Base-by-base conservation (phyloP, 495 filamentous ascomycete genomes). In the Xylona heveae region DNA sequence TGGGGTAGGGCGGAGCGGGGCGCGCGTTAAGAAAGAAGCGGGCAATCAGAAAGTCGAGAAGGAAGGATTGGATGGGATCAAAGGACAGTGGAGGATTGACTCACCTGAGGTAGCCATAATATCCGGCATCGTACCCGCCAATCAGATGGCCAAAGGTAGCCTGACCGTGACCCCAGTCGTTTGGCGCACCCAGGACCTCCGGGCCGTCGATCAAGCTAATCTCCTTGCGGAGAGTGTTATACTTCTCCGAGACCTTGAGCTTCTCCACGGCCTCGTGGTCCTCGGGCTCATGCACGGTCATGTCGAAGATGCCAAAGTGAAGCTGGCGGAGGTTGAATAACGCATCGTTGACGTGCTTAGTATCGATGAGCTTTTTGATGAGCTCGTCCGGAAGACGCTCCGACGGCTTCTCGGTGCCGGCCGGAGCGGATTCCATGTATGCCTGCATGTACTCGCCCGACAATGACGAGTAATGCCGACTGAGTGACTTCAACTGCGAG, bases 131-230 rank as follows among this genome's bases (percentile, higher is more conserved):
- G 40, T 78, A 77, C 0, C 71, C 74, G 17, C 71, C 70, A 33
- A 79, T 73, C 48, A 79, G 50, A 48, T 78, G 74, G 9, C 73
- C 71, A 41, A 79, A 76, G 0, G 67, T 76, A 0, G 72, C 71
- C 46, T 76, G 54, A 12, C 71, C 72, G 46, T 78, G 57, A 1
- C 64, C 72, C 73, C 73, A 78, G 28, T 64, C 62, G 28, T 65
- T 41, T 8, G 55, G 55, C 31, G 55, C 42, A 24, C 60, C 65
- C 6, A 70, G 36, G 12, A 51, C 61, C 42, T 71, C 67, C 0
- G 70, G 70, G 1, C 72, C 70, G 24, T 78, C 68, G 18, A 82
- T 54, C 31, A 66, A 59, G 15, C 58, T 60, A 39, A 78, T 72
- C 31, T 77, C 52, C 16, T 57, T 44, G 13, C 55, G 39, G 9